These are phyloP conservation scores for Dendrothele bispora DNA, from an alignment of 768 basidiomycete genomes.

Conservation along the genomic window DNA sequence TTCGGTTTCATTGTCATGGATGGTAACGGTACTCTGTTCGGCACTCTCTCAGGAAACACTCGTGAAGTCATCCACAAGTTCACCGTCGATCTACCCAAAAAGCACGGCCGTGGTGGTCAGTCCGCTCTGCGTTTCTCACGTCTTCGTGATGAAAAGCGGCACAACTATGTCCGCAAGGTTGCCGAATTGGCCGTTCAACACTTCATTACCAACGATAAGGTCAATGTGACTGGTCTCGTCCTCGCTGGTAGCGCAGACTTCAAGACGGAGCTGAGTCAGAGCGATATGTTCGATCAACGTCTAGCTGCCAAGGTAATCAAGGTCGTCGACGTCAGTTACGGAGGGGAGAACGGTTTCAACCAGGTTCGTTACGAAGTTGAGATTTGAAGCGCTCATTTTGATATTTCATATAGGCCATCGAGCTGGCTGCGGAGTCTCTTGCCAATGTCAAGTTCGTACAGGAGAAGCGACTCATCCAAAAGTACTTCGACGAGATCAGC, in stretches of 20 bases:
- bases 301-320: constrained; percentile 93
- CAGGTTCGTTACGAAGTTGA: constrained; percentile 58
- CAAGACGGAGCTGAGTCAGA: constrained; percentile 96
- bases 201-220: constrained; percentile 97
- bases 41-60: constrained; percentile 93
- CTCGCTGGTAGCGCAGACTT: constrained; percentile 97
- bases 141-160: constrained; percentile 97
- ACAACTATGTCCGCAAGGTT: constrained; percentile 99
- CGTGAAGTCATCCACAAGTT: constrained; percentile 98
- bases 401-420: constrained; percentile 70
- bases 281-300: constrained; percentile 93
- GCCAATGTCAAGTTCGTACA: constrained; percentile 99
- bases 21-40: constrained; percentile 96
- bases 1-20: constrained; percentile 99
- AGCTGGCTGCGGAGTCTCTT: constrained; percentile 92
- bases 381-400: constrained; percentile 5
- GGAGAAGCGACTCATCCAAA: constrained; percentile 96
- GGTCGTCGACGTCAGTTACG: constrained; percentile 97
- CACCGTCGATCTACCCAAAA: constrained; percentile 98
- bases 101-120: constrained; percentile 99
- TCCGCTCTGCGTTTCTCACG: constrained; percentile 99
- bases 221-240: constrained; percentile 95
- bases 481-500: constrained; percentile 99
- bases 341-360: constrained; percentile 98
- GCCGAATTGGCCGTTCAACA: constrained; percentile 97